Conservation (phyloP, 2,329 filamentous ascomycete genomes). For the Verticillium nonalfalfae region DNA sequence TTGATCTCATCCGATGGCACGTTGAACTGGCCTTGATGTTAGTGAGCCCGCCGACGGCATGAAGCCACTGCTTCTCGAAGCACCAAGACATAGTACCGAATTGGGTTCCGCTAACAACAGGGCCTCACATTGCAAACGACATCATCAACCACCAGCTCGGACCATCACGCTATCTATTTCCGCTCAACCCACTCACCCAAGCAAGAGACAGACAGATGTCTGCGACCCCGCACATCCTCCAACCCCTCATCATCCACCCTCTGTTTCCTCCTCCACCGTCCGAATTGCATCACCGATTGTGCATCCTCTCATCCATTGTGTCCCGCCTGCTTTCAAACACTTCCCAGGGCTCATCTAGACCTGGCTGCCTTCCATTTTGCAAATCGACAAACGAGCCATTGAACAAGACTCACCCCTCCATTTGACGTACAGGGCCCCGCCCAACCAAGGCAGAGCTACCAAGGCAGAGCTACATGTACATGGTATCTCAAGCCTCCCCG, state of each 20-base stretch:
- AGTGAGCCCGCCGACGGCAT: background rate
- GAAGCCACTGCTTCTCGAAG: background rate
- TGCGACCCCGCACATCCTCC: background rate
- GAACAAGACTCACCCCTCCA: background rate
- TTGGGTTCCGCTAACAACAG: background rate
- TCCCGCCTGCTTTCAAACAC: background rate
- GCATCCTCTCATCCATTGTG: background rate
- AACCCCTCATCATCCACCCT: background rate
- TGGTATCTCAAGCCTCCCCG: background rate
- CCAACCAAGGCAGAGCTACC: background rate
- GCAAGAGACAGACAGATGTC: background rate
- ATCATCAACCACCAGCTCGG: background rate
- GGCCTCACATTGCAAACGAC: background rate
- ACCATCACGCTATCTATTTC: background rate
- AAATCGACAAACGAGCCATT: background rate
- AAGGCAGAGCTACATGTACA: background rate
- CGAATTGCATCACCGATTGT: background rate
- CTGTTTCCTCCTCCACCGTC: background rate
- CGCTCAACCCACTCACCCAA: background rate
- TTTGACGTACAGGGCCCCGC: background rate
- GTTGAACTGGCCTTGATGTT: too few species aligned
- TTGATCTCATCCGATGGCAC: background rate
- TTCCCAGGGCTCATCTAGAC: background rate
- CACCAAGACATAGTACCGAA: background rate
- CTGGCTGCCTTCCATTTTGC: background rate